Evolutionary conservation across 129 eudicot species (phyloP).

Genomic region (Lactuca saligna): DNA sequence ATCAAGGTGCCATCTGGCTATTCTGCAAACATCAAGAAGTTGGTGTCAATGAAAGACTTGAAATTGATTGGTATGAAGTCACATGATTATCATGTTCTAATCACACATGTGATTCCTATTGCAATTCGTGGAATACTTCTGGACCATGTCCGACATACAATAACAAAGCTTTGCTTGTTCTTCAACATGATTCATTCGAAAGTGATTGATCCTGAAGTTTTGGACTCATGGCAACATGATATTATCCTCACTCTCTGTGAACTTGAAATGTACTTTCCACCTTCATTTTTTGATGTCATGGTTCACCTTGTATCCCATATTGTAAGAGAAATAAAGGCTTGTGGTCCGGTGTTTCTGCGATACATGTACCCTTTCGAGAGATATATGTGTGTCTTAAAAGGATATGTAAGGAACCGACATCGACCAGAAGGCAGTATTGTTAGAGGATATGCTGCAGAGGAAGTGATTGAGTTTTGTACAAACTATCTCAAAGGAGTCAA

Average conservation of each 20-base stretch:
- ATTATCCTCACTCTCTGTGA: background rate
- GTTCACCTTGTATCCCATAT: background rate
- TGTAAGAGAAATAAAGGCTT: background rate
- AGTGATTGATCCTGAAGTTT: background rate
- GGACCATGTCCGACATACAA: no score
- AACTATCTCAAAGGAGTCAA: background rate
- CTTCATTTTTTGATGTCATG: background rate
- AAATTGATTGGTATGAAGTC: background rate
- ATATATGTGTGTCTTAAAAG: background rate
- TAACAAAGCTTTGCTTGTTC: no score
- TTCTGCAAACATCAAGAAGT: background rate
- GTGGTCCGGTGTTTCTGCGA: background rate
- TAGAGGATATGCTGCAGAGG: background rate
- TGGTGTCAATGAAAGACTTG: background rate
- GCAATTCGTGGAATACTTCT: no score
- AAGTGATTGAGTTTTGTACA: background rate
- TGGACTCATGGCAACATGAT: background rate
- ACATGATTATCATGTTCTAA: no score
- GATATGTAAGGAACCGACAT: background rate
- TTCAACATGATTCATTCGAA: no score
- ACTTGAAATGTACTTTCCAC: background rate
- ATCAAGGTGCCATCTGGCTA: background rate
- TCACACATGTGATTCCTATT: no score
- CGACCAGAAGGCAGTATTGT: background rate
- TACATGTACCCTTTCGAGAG: conserved; percentile 12